Evolutionary conservation across 2,329 filamentous ascomycete genomes (phyloP).

Genomic region (Talaromyces sp.): DNA sequence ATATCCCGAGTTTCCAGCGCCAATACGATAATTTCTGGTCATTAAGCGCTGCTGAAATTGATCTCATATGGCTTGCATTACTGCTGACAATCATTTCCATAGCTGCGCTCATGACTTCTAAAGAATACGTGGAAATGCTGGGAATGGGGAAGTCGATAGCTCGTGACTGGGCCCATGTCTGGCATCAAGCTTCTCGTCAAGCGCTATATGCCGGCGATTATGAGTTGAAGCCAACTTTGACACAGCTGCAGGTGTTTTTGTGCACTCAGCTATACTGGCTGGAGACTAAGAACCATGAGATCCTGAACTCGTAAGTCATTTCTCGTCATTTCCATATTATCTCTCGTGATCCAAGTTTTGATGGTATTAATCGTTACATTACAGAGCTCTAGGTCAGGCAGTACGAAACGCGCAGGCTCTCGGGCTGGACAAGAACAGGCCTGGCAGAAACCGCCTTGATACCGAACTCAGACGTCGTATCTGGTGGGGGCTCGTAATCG

Average conservation of each 20-base stretch:
- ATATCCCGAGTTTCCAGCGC: conserved; percentile 21
- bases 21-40: conserved; percentile 27
- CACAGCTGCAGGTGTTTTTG: conserved; percentile 26
- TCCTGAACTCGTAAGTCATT: conserved; percentile 28
- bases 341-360: too few species aligned
- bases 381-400: conserved; percentile 21
- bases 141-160: conserved; percentile 18
- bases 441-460: conserved; percentile 18
- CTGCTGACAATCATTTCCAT: conserved; percentile 27
- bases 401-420: conserved; percentile 24
- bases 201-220: conserved; percentile 26
- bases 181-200: conserved; percentile 27
- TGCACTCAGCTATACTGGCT: conserved; percentile 30
- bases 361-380: neutral
- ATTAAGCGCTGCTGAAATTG: conserved; percentile 20
- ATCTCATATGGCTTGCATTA: conserved; percentile 30
- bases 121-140: conserved; percentile 20
- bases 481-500: conserved; percentile 24
- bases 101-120: conserved; percentile 25
- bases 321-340: too few species aligned
- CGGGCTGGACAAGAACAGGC: conserved; percentile 20
- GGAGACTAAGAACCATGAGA: conserved; percentile 28
- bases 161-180: conserved; percentile 23
- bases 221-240: conserved; percentile 24
- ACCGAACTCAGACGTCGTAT: conserved; percentile 22